phyloP scores from a whole-genome alignment of 1,139 yeast species.

The Hyphopichia fennica region DNA sequence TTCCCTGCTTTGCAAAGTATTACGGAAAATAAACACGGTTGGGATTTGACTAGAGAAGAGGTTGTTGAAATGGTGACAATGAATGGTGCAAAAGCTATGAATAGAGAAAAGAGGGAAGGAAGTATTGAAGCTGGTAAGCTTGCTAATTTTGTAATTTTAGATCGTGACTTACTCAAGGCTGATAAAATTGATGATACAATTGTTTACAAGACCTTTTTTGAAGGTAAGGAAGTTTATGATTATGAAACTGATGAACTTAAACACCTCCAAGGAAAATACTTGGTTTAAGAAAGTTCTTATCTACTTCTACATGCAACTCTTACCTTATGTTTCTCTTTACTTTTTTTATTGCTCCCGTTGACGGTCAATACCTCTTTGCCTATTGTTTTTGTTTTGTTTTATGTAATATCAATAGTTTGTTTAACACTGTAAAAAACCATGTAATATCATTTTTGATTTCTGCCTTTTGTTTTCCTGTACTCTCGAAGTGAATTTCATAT shows the following conservation, averaged over 20 bases:
- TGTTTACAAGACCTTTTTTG: conserved; percentile 19
- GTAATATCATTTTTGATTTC: too few relatives aligned
- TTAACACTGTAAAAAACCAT: too few relatives aligned
- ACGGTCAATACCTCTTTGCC: too few relatives aligned
- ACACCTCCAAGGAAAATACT: conserved; percentile 16
- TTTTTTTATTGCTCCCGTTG: too few relatives aligned
- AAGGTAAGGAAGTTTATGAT: conserved; percentile 20
- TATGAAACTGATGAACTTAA: conserved; percentile 20
- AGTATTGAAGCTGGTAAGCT: conserved; percentile 17
- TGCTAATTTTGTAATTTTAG: conserved; percentile 19
- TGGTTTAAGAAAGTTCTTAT: too few relatives aligned
- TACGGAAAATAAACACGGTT: conserved; percentile 21
- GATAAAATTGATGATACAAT: conserved; percentile 15
- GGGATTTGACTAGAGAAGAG: conserved; percentile 20
- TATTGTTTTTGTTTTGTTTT: too few relatives aligned
- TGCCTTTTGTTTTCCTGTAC: too few relatives aligned
- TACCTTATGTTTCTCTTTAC: too few relatives aligned
- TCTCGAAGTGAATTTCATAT: too few relatives aligned
- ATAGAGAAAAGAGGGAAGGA: conserved; percentile 17
- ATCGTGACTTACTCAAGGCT: conserved; percentile 17
- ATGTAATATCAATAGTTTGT: too few relatives aligned
- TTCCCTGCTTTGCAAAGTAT: conserved; percentile 22
- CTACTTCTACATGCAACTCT: too few relatives aligned
- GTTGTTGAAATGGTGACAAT: conserved; percentile 18
- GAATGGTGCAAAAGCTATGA: conserved; percentile 19